These are phyloP conservation scores for Litchi chinensis DNA, from an alignment of 345 rosid genomes.

Conservation along the genomic window DNA sequence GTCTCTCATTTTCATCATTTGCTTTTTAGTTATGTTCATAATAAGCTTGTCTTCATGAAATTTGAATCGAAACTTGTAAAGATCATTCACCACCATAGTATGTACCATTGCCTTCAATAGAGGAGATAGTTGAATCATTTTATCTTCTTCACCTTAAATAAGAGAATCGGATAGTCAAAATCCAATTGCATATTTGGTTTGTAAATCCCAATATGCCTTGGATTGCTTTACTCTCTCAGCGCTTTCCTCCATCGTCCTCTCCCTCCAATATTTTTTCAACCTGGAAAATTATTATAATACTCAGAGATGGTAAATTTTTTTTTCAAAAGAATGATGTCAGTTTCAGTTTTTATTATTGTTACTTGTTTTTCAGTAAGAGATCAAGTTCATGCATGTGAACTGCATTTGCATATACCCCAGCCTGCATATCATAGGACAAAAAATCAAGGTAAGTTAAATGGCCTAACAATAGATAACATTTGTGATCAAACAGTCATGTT, in stretches of 20 bases:
- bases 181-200: conserved; percentile 61
- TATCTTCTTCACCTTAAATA: neutral
- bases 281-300: conserved; percentile 37
- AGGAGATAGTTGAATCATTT: neutral
- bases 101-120: neutral
- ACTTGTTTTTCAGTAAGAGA: conserved; percentile 72
- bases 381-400: conserved; percentile 78
- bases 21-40: too few relatives aligned
- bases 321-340: neutral
- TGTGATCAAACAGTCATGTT: neutral
- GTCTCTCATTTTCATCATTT: neutral
- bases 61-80: too few relatives aligned
- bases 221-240: conserved; percentile 73
- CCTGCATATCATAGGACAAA: conserved; percentile 40
- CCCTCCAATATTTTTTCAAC: conserved; percentile 75
- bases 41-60: too few relatives aligned
- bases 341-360: conserved; percentile 1
- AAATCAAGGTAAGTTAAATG: neutral
- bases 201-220: conserved; percentile 73
- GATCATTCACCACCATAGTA: neutral
- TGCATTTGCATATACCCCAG: conserved; percentile 70
- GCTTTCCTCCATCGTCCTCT: conserved; percentile 56
- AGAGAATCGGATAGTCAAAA: conserved; percentile 32
- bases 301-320: conserved; percentile 1
- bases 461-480: neutral